phyloP scores from a whole-genome alignment of 768 basidiomycete genomes.

The Scleroderma bovista region DNA sequence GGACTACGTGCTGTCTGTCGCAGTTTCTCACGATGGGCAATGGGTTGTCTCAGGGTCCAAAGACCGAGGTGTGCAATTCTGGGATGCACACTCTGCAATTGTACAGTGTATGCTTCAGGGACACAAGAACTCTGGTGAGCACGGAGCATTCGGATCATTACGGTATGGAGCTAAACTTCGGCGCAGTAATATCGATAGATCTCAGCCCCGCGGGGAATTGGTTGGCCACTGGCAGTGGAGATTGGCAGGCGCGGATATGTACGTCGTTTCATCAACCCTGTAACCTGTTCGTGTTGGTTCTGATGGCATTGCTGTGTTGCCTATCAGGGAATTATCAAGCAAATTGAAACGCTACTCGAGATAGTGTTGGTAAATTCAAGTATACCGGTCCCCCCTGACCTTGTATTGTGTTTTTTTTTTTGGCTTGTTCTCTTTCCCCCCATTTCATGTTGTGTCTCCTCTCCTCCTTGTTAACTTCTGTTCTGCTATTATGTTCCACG shows the following conservation, averaged over 20 bases:
- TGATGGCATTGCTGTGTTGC: neutral
- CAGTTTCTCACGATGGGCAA: slow-evolving; percentile 86
- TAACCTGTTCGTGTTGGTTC: slow-evolving; percentile 2
- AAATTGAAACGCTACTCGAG: slow-evolving; percentile 12
- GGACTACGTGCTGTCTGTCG: slow-evolving; percentile 72
- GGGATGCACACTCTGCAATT: slow-evolving; percentile 72
- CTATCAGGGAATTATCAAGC: slow-evolving; percentile 28
- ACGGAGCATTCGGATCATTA: neutral
- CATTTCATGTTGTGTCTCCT: neutral
- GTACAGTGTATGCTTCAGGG: slow-evolving; percentile 92
- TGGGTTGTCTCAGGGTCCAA: slow-evolving; percentile 96
- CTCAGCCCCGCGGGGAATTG: slow-evolving; percentile 55
- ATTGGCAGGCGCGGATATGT: slow-evolving; percentile 71
- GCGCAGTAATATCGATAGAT: slow-evolving; percentile 65
- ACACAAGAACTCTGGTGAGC: slow-evolving; percentile 60
- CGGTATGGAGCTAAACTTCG: slow-evolving; percentile 6
- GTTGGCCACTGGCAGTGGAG: slow-evolving; percentile 66
- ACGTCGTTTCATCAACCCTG: slow-evolving; percentile 17
- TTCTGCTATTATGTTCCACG: neutral
- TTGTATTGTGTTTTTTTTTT: slow-evolving; percentile 26
- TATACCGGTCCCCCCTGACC: slow-evolving; percentile 8
- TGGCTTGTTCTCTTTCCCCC: slow-evolving; percentile 9
- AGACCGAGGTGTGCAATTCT: slow-evolving; percentile 94
- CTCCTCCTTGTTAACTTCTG: neutral
- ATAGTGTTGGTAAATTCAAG: slow-evolving; percentile 5